phyloP scores from a whole-genome alignment of 345 rosid genomes.

The Streptanthus diversifolius region DNA sequence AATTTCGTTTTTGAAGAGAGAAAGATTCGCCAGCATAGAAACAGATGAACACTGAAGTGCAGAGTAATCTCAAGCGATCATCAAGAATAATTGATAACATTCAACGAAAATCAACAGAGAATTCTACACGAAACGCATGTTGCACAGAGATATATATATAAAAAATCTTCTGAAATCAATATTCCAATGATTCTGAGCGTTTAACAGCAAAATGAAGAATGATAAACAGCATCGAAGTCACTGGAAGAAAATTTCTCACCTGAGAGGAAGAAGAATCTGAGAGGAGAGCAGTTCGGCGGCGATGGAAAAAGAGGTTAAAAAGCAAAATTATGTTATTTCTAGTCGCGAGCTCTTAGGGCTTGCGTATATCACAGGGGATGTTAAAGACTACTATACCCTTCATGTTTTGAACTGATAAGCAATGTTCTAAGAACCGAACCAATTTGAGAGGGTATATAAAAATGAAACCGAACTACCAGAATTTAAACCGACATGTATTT shows the following conservation, averaged over 20 bases:
- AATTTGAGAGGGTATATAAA: not conserved
- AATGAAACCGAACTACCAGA: not conserved
- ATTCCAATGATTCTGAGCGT: not conserved
- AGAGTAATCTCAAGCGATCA: not conserved
- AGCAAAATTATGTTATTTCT: not conserved
- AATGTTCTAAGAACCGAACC: not conserved
- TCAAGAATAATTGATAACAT: not conserved
- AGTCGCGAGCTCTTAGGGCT: slow-evolving; percentile 20
- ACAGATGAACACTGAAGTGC: not conserved
- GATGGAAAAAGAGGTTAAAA: not conserved
- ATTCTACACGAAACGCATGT: not conserved
- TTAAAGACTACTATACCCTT: slow-evolving; percentile 16
- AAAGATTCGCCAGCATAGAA: not conserved
- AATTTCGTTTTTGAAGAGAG: not conserved
- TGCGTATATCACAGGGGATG: not conserved
- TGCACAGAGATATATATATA: not conserved
- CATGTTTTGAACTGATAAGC: not conserved
- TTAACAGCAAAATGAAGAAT: not conserved
- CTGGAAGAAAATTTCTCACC: not conserved
- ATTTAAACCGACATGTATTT: not conserved
- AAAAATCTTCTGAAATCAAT: not conserved
- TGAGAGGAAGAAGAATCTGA: slow-evolving; percentile 6
- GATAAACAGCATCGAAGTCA: not conserved
- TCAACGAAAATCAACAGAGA: not conserved
- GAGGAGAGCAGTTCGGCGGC: slow-evolving; percentile 12